Evolutionary conservation across 192 early-diverging fungal genomes (phyloP), one percentile per base, ranked within the genome.

Genomic region (Entophlyctis luteolus): DNA sequence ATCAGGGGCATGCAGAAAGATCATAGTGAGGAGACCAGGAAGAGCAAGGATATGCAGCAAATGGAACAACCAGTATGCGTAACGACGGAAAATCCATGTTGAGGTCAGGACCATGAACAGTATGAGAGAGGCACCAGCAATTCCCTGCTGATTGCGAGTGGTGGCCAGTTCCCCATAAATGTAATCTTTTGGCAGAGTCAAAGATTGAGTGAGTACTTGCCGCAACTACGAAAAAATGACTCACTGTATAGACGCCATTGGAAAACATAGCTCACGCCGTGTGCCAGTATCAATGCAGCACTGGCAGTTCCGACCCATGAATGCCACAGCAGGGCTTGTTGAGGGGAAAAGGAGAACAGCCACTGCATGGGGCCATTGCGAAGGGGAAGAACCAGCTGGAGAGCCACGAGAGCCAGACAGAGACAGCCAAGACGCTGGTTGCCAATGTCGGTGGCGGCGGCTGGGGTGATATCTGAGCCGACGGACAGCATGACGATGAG

Each of bases 51-150:
- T 54, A 50, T 86, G 84, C 6, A 79, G 72, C 28, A 72, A 48
- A 2, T 82, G 53, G 57, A 86, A 86, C 23, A 79, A 25, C 39
- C 72, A 73, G 42, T 84, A 80, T 4, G 63, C 65, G 53, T 66
- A 78, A 32, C 65, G 63, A 20, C 84, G 78, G 1, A 86, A 60
- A 14, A 79, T 78, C 55, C 72, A 80, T 8, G 78, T 39, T 2
- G 82, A 77, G 20, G 73, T 70, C 22, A 86, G 32, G 25, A 84
- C 65, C n/a, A 86, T 70, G 23, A 86, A 46, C 59, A 76, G 73
- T 1, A 86, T 59, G 4, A 72, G 62, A 1, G 62, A 55, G n/a
- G 80, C 81, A 0, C 76, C 79, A 0, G 74, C 70, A 6, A 86
- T 47, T 18, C 84, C 84, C 49, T 77, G 80, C 4, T 63, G 71